Percentiles rank a stretch among this genome's conserved stretches.
Conservation (phyloP, 768 basidiomycete species). For the Pleurotus giganteus region DNA sequence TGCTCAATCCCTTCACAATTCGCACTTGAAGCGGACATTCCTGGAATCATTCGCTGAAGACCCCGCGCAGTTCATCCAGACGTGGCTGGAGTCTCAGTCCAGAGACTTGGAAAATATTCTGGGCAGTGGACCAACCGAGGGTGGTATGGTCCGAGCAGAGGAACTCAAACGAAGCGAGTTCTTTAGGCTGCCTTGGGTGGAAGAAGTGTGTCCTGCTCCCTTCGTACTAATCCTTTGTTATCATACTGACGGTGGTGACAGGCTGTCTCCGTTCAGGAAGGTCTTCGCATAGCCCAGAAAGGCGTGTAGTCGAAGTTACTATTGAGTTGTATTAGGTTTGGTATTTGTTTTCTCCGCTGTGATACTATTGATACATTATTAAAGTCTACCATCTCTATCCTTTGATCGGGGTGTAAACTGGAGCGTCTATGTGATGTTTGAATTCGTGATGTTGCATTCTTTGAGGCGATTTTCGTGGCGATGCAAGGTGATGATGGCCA, state of each 20-base stretch:
- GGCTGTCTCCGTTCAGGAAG: constrained; percentile 85
- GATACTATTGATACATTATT: no score
- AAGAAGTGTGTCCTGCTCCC: constrained; percentile 42
- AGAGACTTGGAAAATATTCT: constrained; percentile 86
- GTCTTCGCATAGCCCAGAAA: constrained; percentile 61
- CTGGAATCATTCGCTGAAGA: constrained; percentile 77
- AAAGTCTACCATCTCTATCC: no score
- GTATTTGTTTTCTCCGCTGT: background rate
- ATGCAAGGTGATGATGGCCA: no score
- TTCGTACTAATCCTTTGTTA: background rate
- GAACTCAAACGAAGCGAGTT: constrained; percentile 88
- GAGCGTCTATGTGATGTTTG: no score
- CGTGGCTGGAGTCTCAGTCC: constrained; percentile 90
- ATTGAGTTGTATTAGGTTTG: constrained; percentile 1
- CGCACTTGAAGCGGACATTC: constrained; percentile 85
- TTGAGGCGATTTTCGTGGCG: no score
- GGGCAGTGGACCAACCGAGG: constrained; percentile 83
- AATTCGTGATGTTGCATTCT: no score
- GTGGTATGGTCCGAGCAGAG: constrained; percentile 78
- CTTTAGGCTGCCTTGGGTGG: constrained; percentile 91
- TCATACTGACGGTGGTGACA: constrained; percentile 26
- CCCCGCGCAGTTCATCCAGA: constrained; percentile 80
- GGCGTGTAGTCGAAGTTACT: constrained; percentile 33
- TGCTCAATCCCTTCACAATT: constrained; percentile 83
- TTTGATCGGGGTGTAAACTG: no score